A percentile compares a stretch with the other conserved stretches of the same genome.
phyloP scores from a whole-genome alignment of 768 basidiomycete species.

The Leccinum ochraceum region DNA sequence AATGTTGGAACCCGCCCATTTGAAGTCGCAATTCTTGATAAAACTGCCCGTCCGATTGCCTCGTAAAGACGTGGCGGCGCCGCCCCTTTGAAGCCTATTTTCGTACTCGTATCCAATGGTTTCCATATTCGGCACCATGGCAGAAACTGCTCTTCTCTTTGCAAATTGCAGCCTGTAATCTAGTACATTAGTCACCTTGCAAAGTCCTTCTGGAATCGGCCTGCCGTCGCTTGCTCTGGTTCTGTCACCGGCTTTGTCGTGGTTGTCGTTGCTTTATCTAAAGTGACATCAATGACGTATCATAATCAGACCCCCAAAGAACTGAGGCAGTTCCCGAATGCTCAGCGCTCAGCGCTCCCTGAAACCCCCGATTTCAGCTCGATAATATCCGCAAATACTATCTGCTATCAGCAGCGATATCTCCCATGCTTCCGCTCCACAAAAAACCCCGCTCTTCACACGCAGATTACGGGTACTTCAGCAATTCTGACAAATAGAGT shows the following conservation, averaged over 20 bases:
- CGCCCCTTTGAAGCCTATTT: neutral
- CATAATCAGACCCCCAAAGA: no score
- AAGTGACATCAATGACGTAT: neutral
- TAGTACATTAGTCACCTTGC: no score
- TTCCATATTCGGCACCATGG: conserved; percentile 85
- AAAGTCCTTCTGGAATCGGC: no score
- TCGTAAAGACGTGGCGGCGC: conserved; percentile 60
- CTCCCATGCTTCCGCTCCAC: conserved; percentile 9
- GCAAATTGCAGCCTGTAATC: conserved; percentile 69
- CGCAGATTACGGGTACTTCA: conserved; percentile 38
- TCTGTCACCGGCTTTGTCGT: conserved; percentile 79
- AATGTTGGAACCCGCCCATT: conserved; percentile 89
- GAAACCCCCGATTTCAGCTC: conserved; percentile 14
- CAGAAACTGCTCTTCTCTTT: conserved; percentile 84
- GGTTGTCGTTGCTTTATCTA: conserved; percentile 43
- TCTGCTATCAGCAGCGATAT: neutral
- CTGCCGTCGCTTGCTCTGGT: conserved; percentile 78
- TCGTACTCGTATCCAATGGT: conserved; percentile 52
- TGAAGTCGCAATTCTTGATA: conserved; percentile 80
- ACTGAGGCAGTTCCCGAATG: conserved; percentile 91
- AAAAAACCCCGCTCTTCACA: conserved; percentile 9
- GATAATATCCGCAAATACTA: conserved; percentile 7
- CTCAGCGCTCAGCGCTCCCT: conserved; percentile 45
- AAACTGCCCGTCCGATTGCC: conserved; percentile 39
- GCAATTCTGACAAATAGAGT: conserved; percentile 47